phyloP scores from a whole-genome alignment of 495 filamentous ascomycete species.

The Penicillium odoratum region DNA sequence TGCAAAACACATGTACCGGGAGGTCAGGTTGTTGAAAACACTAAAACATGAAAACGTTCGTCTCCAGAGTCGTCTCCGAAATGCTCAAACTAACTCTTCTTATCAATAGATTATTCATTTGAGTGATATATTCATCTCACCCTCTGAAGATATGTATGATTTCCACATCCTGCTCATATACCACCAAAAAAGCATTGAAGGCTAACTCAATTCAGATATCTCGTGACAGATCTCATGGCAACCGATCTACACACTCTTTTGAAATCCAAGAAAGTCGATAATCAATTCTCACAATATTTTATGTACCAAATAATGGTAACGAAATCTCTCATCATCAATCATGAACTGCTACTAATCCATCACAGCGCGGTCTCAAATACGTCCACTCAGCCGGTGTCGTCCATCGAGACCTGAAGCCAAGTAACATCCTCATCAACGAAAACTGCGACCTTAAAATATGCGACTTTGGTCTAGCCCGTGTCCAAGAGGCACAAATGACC shows the following conservation, averaged over 20 bases:
- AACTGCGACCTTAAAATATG: constrained; percentile 99
- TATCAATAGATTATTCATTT: constrained; percentile 80
- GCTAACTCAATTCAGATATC: constrained; percentile 62
- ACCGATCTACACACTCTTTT: constrained; percentile 93
- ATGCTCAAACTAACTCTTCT: not conserved
- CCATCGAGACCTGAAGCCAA: constrained; percentile 94
- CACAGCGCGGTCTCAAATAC: constrained; percentile 93
- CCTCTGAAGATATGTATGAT: constrained; percentile 90
- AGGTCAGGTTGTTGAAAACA: constrained; percentile 94
- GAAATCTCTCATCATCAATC: not conserved
- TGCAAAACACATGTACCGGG: constrained; percentile 92
- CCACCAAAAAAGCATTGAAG: not conserved
- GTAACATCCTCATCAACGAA: constrained; percentile 98
- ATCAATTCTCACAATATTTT: constrained; percentile 99
- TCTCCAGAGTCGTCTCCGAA: not conserved
- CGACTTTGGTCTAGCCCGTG: constrained; percentile 94
- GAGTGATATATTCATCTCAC: constrained; percentile 98
- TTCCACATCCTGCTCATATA: constrained; percentile 2
- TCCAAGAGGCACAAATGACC: constrained; percentile 98
- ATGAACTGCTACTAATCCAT: not conserved
- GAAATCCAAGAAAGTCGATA: constrained; percentile 90
- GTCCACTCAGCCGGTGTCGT: constrained; percentile 98
- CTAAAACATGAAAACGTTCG: constrained; percentile 91
- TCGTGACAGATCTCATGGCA: constrained; percentile 94
- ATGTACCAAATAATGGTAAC: constrained; percentile 92